Conservation (phyloP, 495 filamentous ascomycete species). For the Xylaria cubensis region DNA sequence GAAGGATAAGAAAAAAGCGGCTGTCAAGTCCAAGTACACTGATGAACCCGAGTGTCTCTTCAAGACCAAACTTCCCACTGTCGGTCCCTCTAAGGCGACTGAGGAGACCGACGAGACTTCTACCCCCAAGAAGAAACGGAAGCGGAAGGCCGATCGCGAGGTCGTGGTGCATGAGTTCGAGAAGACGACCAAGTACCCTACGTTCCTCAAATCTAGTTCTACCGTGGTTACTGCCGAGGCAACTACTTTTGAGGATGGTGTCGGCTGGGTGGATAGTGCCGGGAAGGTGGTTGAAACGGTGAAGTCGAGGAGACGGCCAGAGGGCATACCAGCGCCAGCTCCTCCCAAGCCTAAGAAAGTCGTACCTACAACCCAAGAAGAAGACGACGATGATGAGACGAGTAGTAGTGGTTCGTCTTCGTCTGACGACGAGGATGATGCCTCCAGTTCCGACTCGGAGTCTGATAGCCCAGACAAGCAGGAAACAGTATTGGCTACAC, state of each 20-base stretch:
- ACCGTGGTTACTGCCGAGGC: conserved; percentile 42
- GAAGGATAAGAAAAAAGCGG: conserved; percentile 51
- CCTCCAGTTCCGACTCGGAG: conserved; percentile 31
- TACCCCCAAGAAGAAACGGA: conserved; percentile 61
- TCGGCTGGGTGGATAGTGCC: conserved; percentile 85
- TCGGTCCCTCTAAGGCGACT: conserved; percentile 45
- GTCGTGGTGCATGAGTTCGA: conserved; percentile 81
- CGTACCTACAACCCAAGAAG: conserved; percentile 27
- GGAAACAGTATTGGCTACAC: conserved; percentile 11
- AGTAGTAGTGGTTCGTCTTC: conserved; percentile 44
- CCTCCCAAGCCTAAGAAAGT: conserved; percentile 27
- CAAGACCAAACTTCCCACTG: conserved; percentile 72
- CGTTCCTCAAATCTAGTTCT: conserved; percentile 67
- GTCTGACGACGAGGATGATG: conserved; percentile 38
- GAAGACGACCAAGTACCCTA: conserved; percentile 77
- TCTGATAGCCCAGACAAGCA: conserved; percentile 31
- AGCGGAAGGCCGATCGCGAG: conserved; percentile 57
- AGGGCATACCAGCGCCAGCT: conserved; percentile 25
- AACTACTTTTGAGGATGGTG: conserved; percentile 71
- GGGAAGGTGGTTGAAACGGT: conserved; percentile 74
- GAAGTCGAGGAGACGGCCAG: conserved; percentile 40
- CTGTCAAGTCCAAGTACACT: conserved; percentile 75
- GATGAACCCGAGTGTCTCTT: conserved; percentile 81
- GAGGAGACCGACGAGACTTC: conserved; percentile 52
- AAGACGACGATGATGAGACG: conserved; percentile 35